Evolutionary conservation across 805 yeast species (phyloP).

Genomic region (Suhomyces emberorum): DNA sequence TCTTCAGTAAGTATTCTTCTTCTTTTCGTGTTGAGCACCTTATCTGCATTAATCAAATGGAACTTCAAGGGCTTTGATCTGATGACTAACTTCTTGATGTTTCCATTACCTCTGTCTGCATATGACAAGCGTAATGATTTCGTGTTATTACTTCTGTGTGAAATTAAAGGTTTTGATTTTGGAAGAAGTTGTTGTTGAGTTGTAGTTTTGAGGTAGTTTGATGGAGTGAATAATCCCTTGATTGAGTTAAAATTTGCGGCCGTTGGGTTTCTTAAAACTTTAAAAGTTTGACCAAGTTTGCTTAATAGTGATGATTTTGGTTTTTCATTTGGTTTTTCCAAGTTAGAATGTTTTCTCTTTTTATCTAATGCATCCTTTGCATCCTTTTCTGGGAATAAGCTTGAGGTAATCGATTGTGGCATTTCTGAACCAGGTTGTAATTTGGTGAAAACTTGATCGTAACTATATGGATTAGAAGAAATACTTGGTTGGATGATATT

Average conservation of each 20-base stretch:
- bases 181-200: not conserved
- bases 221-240: slow-evolving; percentile 32
- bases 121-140: slow-evolving; percentile 9
- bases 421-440: slow-evolving; percentile 20
- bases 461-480: slow-evolving; percentile 29
- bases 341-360: slow-evolving; percentile 16
- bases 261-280: slow-evolving; percentile 24
- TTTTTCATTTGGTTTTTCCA: slow-evolving; percentile 10
- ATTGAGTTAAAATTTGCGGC: slow-evolving; percentile 12
- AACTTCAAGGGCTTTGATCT: slow-evolving; percentile 40
- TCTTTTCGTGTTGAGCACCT: slow-evolving; percentile 34
- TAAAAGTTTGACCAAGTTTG: slow-evolving; percentile 34
- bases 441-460: slow-evolving; percentile 20
- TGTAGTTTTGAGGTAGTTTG: slow-evolving; percentile 16
- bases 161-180: not conserved
- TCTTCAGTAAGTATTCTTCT: slow-evolving; percentile 24
- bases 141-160: slow-evolving; percentile 1
- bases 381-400: slow-evolving; percentile 16
- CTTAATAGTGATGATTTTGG: slow-evolving; percentile 27
- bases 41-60: slow-evolving; percentile 41
- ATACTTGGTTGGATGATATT: slow-evolving; percentile 5
- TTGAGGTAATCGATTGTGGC: slow-evolving; percentile 35
- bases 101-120: slow-evolving; percentile 20
- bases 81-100: slow-evolving; percentile 34
- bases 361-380: slow-evolving; percentile 11